These are phyloP conservation scores for Yamadazyma laniorum DNA, from an alignment of 805 yeast genomes.

Conservation along the genomic window DNA sequence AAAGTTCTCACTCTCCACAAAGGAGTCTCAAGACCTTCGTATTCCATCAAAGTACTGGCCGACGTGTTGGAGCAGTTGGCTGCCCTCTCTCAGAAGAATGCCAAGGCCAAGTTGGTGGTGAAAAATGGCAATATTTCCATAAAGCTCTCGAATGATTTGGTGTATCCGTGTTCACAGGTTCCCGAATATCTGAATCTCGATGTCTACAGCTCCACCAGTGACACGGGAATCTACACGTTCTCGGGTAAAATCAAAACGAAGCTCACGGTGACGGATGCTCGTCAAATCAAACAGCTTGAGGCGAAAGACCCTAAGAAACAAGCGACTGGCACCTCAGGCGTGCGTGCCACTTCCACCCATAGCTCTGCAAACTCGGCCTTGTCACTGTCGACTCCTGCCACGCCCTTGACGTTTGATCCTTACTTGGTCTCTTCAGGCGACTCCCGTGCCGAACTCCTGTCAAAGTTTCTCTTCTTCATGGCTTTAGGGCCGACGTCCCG, in stretches of 20 bases:
- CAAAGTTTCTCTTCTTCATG: conserved; percentile 41
- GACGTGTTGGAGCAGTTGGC: conserved; percentile 28
- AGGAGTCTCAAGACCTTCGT: conserved; percentile 1
- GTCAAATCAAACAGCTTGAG: not conserved
- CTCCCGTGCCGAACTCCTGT: conserved; percentile 5
- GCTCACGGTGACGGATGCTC: conserved; percentile 3
- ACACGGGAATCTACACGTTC: conserved; percentile 13
- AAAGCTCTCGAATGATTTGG: conserved; percentile 23
- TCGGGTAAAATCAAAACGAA: conserved; percentile 27
- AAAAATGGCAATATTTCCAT: conserved; percentile 35
- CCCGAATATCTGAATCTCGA: conserved; percentile 38
- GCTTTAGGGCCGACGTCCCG: conserved; percentile 49
- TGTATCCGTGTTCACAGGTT: conserved; percentile 32
- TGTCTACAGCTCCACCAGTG: conserved; percentile 20
- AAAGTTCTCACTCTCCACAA: conserved; percentile 1
- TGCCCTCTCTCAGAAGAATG: conserved; percentile 14
- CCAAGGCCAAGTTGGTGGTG: conserved; percentile 33
- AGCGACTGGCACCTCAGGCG: not conserved
- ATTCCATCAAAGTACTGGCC: conserved; percentile 22
- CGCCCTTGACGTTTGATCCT: conserved; percentile 15
- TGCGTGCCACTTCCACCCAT: not conserved
- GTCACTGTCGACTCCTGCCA: conserved; percentile 11
- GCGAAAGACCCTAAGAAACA: not conserved
- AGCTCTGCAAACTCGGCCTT: not conserved
- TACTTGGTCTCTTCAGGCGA: conserved; percentile 12